A percentile compares a stretch with the other conserved stretches of the same genome.
These are phyloP conservation scores for Mercurialis annua DNA, from an alignment of 345 rosid species.

Conservation along the genomic window DNA sequence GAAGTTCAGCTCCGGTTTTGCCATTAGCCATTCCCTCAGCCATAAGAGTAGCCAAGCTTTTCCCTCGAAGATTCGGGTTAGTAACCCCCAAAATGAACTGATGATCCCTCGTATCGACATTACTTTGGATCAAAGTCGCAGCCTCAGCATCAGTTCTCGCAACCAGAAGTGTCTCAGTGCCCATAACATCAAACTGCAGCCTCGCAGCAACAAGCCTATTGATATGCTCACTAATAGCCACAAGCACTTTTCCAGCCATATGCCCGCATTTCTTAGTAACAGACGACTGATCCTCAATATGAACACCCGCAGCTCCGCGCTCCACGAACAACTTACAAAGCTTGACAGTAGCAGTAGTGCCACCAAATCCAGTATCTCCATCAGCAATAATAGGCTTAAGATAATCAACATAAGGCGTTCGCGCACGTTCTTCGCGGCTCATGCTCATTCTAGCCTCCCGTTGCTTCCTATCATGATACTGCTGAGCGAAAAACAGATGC, in stretches of 20 bases:
- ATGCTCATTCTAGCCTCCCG: slow-evolving; percentile 89
- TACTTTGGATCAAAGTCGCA: slow-evolving; percentile 78
- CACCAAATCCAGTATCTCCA: slow-evolving; percentile 95
- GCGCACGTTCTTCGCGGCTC: slow-evolving; percentile 75
- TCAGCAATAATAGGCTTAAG: slow-evolving; percentile 95
- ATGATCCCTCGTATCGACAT: slow-evolving; percentile 82
- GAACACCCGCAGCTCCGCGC: slow-evolving; percentile 94
- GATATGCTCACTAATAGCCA: slow-evolving; percentile 83
- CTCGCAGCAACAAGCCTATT: slow-evolving; percentile 91
- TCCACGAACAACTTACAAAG: slow-evolving; percentile 94
- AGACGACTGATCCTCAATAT: slow-evolving; percentile 92
- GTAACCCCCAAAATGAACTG: slow-evolving; percentile 89
- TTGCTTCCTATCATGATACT: slow-evolving; percentile 93
- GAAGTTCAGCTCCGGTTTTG: slow-evolving; percentile 71
- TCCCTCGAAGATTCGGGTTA: slow-evolving; percentile 66
- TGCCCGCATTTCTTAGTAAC: slow-evolving; percentile 95
- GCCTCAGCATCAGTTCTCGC: slow-evolving; percentile 91
- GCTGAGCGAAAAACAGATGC: slow-evolving; percentile 89
- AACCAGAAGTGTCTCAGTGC: slow-evolving; percentile 84
- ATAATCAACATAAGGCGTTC: slow-evolving; percentile 83
- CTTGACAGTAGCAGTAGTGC: slow-evolving; percentile 90
- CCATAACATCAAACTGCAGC: slow-evolving; percentile 95
- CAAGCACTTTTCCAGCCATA: slow-evolving; percentile 97
- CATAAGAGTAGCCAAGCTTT: slow-evolving; percentile 56
- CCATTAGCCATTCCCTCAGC: slow-evolving; percentile 75